Base-by-base conservation (phyloP, 371 early-diverging fungal species). In the Saksenaea vasiformis region DNA sequence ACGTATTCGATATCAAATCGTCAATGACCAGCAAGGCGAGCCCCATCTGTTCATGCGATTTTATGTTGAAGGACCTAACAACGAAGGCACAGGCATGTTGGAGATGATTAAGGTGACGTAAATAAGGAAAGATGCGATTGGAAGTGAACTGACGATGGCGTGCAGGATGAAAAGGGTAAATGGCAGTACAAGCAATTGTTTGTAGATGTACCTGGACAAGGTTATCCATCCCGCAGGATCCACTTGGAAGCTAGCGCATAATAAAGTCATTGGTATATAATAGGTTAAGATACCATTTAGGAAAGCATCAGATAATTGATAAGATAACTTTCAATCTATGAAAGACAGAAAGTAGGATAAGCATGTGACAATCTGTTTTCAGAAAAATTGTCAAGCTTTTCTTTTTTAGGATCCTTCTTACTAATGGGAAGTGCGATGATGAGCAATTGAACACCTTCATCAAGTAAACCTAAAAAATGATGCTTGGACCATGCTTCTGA, bases 121-220 rank as follows among this genome's bases (percentile, higher is more conserved):
- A 5, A n/a, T n/a, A 19, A 58, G 24, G 24, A 31, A 22, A 13
- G 28, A 53, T 15, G 34, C n/a, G 34, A 41, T 51, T 28, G 5
- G 7, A 28, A 47, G 15, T 34, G 35, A 13, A 13, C n/a, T 53
- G 1, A 43, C 31, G 13, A 4, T 19, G 22, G 22, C 3, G 5
- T 41, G 17, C 36, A 69, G 71, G 78, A 76, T 59, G 70, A 69
- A 1, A 73, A 64, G 38, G 74, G 69, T 55, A 72, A 76, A 35
- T 82, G 83, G 83, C 71, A 77, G 27, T 82, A 79, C 70, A 73
- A 73, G 60, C 79, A 78, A 53, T 71, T 82, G 62, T 76, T 74
- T 70, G 79, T 78, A 3, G 83, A 82, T 54, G 78, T 82, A 35
- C 83, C 83, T 26, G 83, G 82, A 35, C 69, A 64, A 53, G 69